A percentile compares a stretch with the other conserved stretches of the same genome.
Conservation (phyloP, 2,329 filamentous ascomycete species). For the Pyrenophora tritici-repentis region DNA sequence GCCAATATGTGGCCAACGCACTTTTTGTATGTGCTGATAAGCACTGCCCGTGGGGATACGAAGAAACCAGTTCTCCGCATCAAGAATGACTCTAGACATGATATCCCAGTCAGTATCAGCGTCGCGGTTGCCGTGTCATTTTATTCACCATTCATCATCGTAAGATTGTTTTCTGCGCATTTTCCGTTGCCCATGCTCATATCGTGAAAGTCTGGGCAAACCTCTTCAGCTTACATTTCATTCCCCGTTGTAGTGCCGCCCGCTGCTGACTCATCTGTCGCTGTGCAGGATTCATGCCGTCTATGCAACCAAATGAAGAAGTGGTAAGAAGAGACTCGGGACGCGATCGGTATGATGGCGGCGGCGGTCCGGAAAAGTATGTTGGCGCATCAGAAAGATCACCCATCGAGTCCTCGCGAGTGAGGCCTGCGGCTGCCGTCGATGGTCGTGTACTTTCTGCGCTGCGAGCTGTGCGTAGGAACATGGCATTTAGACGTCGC, state of each 20-base stretch:
- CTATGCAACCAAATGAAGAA: conserved; percentile 45
- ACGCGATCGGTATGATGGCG: conserved; percentile 43
- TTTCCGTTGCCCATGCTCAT: conserved; percentile 6
- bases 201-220: conserved; percentile 30
- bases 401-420: conserved; percentile 38
- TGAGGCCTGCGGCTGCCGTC: conserved; percentile 19
- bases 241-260: conserved; percentile 25
- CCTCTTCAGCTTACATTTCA: conserved; percentile 37
- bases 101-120: not conserved
- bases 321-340: conserved; percentile 37
- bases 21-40: not conserved
- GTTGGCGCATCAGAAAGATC: conserved; percentile 42
- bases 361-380: conserved; percentile 38
- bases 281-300: conserved; percentile 37
- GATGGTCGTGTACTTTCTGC: conserved; percentile 20
- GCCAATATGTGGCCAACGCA: not conserved
- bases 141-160: not conserved
- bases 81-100: not conserved
- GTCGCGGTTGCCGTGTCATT: not conserved
- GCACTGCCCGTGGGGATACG: not conserved
- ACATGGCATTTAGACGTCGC: conserved; percentile 20
- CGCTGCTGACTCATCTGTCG: conserved; percentile 34
- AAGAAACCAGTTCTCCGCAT: conserved; percentile 4
- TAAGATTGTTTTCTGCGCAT: not conserved
- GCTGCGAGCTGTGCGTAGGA: conserved; percentile 13